These are phyloP conservation scores for Aquanectria penicillioides DNA, from an alignment of 2,329 filamentous ascomycete genomes.

Conservation along the genomic window DNA sequence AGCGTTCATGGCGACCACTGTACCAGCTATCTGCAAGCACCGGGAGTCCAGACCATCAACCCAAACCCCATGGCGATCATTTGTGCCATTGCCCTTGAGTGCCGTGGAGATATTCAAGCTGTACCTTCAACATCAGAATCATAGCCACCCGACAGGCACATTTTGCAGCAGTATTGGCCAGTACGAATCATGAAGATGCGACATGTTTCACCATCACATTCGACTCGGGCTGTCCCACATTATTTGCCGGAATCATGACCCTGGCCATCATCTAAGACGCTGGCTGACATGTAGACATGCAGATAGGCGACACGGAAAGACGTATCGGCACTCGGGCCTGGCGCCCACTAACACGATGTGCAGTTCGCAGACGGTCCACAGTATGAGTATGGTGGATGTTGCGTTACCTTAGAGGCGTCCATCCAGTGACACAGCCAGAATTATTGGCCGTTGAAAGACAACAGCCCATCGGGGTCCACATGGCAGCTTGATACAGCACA, in stretches of 20 bases:
- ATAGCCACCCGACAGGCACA: too few species aligned
- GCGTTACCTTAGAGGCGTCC: background rate
- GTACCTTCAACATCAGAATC: too few species aligned
- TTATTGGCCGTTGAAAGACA: background rate
- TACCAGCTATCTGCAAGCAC: too few species aligned
- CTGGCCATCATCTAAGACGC: background rate
- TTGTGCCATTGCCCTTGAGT: too few species aligned
- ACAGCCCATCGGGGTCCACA: slow-evolving; percentile 18
- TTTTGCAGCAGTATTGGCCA: slow-evolving; percentile 7
- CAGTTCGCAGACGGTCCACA: slow-evolving; percentile 17
- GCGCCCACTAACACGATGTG: slow-evolving; percentile 10
- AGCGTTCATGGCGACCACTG: too few species aligned
- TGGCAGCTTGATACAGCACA: slow-evolving; percentile 18
- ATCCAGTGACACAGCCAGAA: background rate
- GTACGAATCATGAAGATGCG: slow-evolving; percentile 7
- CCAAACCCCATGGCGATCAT: too few species aligned
- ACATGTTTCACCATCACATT: slow-evolving; percentile 18
- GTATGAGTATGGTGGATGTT: slow-evolving; percentile 7
- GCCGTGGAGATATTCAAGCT: too few species aligned
- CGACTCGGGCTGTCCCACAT: slow-evolving; percentile 5
- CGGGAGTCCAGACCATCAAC: too few species aligned
- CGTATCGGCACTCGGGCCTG: background rate
- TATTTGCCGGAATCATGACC: background rate
- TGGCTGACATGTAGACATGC: slow-evolving; percentile 1
- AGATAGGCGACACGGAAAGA: background rate